Conservation (phyloP, 116 monocot species). For the Iris pallida region DNA sequence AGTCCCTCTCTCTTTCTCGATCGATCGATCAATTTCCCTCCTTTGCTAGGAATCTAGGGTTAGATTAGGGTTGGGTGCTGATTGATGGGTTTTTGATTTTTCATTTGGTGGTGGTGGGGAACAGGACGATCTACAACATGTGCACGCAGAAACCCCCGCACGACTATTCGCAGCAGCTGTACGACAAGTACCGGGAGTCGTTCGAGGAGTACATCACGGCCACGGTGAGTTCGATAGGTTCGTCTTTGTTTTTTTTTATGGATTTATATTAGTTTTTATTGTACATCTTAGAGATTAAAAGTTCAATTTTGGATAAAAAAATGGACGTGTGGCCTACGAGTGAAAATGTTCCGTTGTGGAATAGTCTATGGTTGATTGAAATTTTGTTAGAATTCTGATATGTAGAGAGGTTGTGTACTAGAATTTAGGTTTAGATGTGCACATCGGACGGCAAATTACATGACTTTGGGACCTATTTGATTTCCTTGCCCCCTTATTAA, state of each 20-base stretch:
- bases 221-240: constrained; percentile 31
- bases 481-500: too few relatives aligned
- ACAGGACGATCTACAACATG: constrained; percentile 69
- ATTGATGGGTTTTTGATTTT: not conserved
- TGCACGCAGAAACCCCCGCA: constrained; percentile 77
- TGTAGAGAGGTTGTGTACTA: too few relatives aligned
- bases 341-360: too few relatives aligned
- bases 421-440: too few relatives aligned
- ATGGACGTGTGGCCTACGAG: too few relatives aligned
- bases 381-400: too few relatives aligned
- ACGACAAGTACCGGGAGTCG: constrained; percentile 56
- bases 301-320: too few relatives aligned
- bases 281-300: not conserved
- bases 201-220: constrained; percentile 61
- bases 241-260: too few relatives aligned
- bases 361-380: too few relatives aligned
- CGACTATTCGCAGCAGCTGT: constrained; percentile 74
- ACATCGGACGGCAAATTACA: too few relatives aligned
- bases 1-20: not conserved
- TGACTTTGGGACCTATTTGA: too few relatives aligned
- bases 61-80: not conserved
- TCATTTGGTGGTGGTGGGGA: too few relatives aligned
- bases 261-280: not conserved
- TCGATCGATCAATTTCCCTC: not conserved
- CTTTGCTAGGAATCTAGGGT: not conserved